Percentiles rank a stretch among this genome's conserved stretches.
These are phyloP conservation scores for Boletus pseudopeckii DNA, from an alignment of 768 basidiomycete genomes.

Conservation along the genomic window DNA sequence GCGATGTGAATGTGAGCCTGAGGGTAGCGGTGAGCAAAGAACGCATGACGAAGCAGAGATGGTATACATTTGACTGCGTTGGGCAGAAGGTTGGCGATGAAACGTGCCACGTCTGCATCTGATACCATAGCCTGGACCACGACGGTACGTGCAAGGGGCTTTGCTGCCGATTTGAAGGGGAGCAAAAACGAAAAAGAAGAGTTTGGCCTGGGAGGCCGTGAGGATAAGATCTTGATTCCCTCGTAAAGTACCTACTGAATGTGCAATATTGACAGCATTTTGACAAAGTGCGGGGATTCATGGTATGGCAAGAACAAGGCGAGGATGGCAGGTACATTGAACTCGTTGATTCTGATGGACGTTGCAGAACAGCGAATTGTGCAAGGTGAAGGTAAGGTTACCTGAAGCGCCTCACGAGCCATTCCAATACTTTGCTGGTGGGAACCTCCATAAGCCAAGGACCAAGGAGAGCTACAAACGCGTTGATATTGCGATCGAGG, in stretches of 20 bases:
- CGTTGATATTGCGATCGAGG: constrained; percentile 58
- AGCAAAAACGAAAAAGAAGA: constrained; percentile 67
- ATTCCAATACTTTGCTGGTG: constrained; percentile 83
- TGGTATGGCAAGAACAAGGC: constrained; percentile 91
- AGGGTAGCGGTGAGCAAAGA: constrained; percentile 2
- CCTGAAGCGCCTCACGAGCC: constrained; percentile 94
- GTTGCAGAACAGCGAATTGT: neutral
- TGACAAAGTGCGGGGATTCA: constrained; percentile 90
- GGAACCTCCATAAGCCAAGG: constrained; percentile 80
- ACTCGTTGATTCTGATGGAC: constrained; percentile 75
- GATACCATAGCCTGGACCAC: constrained; percentile 77
- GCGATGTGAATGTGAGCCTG: constrained; percentile 51
- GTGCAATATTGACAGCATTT: constrained; percentile 85
- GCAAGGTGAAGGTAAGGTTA: constrained; percentile 31
- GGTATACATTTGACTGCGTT: constrained; percentile 43
- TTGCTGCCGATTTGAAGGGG: constrained; percentile 73
- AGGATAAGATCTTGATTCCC: neutral
- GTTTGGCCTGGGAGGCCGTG: constrained; percentile 42
- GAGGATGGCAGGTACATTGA: constrained; percentile 79
- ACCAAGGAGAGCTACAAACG: constrained; percentile 68
- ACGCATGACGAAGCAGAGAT: neutral
- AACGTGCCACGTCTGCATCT: constrained; percentile 68
- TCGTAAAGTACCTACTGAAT: constrained; percentile 49
- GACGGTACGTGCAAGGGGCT: constrained; percentile 65
- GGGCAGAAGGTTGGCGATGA: constrained; percentile 65